Evolutionary conservation across 352 stramenopile species (phyloP), one percentile per base, ranked within the genome.

Genomic region (Pythium phragmitis): DNA sequence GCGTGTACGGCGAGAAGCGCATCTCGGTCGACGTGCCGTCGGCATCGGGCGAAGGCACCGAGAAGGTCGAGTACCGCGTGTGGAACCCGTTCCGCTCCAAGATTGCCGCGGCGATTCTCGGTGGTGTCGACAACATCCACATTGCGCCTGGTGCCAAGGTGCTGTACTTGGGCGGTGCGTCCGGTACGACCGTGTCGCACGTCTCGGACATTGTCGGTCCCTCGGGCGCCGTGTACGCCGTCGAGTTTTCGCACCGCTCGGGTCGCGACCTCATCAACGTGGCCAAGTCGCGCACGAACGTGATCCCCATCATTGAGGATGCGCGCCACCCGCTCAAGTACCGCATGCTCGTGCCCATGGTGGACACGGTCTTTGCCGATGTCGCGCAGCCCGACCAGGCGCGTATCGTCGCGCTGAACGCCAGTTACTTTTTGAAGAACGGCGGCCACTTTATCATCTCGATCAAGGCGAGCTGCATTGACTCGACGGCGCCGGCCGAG

Each of bases 1-100:
- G 70, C 21, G 98, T 99, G 42, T 99, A 99, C 82, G 98, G 97
- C 63, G 98, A 99, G 80, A 99, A 99, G 85, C 87, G 96, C 71
- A 99, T 99, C 68, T 98, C 89, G 52, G 97, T 99, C 3, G 98
- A 99, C 57, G 95, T 96, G 39, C 88, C 96, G 7, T 77, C 88
- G 13, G 89, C 93, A 39, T 89, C 85, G 54, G 85, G 91, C 42
- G 90, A 97, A 67, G 87, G 89, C 59, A 90, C 91, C 0, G 91
- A 96, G 67, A 99, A 99, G 89, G 91, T 99, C 37, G 98, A 99
- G 82, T 99, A 99, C 84, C 94, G 98, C 65, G 97, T 99, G 64
- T 99, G 98, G 98, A 99, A 99, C 86, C 98, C 98, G 62, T 99
- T 99, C 91, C 91, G 98, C 67, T 99, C 96, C 54, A 99, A 99